Percentiles rank a stretch among this genome's conserved stretches.
These are phyloP conservation scores for Rosa rugosa DNA, from an alignment of 306 rosid genomes.

Conservation along the genomic window DNA sequence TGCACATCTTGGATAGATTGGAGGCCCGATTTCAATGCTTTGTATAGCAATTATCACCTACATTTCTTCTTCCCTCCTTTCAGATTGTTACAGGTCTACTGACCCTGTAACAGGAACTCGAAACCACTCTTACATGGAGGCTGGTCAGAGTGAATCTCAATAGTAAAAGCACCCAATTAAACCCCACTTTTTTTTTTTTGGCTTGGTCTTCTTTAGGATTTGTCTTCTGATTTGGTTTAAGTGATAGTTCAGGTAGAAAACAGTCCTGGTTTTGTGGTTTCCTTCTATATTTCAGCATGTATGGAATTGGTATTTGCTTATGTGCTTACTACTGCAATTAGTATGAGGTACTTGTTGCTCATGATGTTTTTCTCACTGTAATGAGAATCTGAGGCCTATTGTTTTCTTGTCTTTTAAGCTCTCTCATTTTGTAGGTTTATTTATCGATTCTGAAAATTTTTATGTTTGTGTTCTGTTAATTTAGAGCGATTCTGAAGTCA, in stretches of 20 bases:
- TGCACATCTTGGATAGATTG: conserved; percentile 69
- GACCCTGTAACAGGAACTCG: conserved; percentile 52
- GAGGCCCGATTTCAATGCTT: conserved; percentile 53
- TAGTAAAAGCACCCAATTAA: conserved; percentile 22
- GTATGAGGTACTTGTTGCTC: conserved; percentile 47
- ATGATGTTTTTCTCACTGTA: neutral
- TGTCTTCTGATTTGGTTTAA: conserved; percentile 27
- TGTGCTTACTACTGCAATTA: conserved; percentile 61
- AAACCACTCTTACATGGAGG: conserved; percentile 53
- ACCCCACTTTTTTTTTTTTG: neutral
- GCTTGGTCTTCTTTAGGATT: conserved; percentile 1
- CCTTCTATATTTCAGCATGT: conserved; percentile 58
- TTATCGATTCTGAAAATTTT: neutral
- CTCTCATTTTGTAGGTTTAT: neutral
- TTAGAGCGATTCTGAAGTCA: conserved; percentile 72
- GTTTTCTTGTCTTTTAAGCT: neutral
- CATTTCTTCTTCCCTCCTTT: conserved; percentile 52
- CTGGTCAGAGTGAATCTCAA: conserved; percentile 64
- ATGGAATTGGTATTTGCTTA: conserved; percentile 61
- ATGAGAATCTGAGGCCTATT: neutral
- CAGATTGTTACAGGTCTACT: conserved; percentile 62
- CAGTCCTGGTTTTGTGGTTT: conserved; percentile 50
- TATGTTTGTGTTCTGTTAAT: conserved; percentile 1
- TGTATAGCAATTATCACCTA: conserved; percentile 47
- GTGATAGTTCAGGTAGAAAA: conserved; percentile 51